Evolutionary conservation across 2,329 filamentous ascomycete species (phyloP).

Genomic region (Cadophora gregata): DNA sequence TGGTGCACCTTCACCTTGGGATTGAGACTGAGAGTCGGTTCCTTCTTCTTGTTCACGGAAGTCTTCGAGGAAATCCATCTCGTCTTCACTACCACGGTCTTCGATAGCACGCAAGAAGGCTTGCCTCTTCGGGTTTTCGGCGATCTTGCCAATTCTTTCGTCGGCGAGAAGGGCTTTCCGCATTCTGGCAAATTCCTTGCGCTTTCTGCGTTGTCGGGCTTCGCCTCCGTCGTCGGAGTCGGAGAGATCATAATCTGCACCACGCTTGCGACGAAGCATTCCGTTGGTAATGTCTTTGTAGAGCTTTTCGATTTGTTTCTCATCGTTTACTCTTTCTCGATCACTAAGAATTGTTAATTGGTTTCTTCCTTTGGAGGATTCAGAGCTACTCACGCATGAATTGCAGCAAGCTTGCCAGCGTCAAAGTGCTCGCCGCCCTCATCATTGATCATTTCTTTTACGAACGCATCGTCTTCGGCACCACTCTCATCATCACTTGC

Average conservation of each 20-base stretch:
- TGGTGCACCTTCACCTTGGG: conserved; percentile 43
- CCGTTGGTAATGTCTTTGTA: conserved; percentile 93
- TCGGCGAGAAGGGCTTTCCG: conserved; percentile 86
- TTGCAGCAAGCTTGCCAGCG: conserved; percentile 80
- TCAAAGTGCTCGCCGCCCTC: conserved; percentile 77
- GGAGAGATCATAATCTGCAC: conserved; percentile 81
- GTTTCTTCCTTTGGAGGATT: conserved; percentile 13
- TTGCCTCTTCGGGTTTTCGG: conserved; percentile 84
- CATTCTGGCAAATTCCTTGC: conserved; percentile 89
- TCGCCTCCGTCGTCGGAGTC: conserved; percentile 91
- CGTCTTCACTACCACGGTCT: conserved; percentile 77
- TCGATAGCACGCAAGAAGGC: conserved; percentile 92
- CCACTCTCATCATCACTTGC: conserved; percentile 84
- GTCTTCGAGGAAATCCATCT: conserved; percentile 75
- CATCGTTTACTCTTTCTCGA: conserved; percentile 78
- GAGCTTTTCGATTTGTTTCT: conserved; percentile 87
- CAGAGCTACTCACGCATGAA: conserved; percentile 77
- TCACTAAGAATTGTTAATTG: conserved; percentile 58
- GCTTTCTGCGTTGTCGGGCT: conserved; percentile 78
- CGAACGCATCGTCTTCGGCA: conserved; percentile 74
- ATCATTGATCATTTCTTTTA: conserved; percentile 91
- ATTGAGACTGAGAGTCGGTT: conserved; percentile 48
- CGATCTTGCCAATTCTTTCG: conserved; percentile 89
- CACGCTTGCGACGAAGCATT: conserved; percentile 81
- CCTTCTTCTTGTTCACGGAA: conserved; percentile 50